Evolutionary conservation across 495 filamentous ascomycete species (phyloP).

Genomic region (Trichoderma gamsii): DNA sequence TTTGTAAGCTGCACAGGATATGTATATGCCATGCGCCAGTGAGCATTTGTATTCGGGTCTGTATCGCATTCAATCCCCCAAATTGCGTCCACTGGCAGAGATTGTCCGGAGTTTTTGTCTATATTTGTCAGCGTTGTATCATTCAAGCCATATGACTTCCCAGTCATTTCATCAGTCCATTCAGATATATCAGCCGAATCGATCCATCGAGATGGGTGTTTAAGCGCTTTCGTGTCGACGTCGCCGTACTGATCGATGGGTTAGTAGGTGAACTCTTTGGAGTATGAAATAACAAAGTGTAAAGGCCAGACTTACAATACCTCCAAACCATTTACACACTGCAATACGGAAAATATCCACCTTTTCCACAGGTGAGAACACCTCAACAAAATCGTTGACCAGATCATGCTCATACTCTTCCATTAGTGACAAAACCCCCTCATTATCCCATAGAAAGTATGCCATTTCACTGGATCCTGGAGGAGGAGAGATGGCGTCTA

Average conservation of each 20-base stretch:
- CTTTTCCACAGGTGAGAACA: neutral
- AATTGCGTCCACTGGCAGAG: neutral
- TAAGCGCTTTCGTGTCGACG: neutral
- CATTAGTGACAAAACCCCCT: neutral
- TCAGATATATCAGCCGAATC: neutral
- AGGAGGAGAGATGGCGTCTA: neutral
- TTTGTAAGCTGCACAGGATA: neutral
- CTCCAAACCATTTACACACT: neutral
- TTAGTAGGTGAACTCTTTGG: neutral
- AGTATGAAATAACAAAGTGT: neutral
- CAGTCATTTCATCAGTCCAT: constrained; percentile 5
- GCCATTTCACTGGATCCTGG: neutral
- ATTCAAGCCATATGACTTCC: neutral
- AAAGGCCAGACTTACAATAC: neutral
- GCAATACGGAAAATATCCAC: neutral
- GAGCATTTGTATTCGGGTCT: neutral
- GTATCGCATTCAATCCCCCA: constrained; percentile 1
- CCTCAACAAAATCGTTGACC: neutral
- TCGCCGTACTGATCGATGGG: neutral
- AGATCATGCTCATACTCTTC: neutral
- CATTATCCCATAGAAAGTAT: constrained; percentile 1
- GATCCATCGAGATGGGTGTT: neutral
- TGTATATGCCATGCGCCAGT: neutral
- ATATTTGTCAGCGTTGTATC: neutral
- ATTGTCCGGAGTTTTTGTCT: neutral